Evolutionary conservation across 2,329 filamentous ascomycete species (phyloP).

Genomic region (Ophiocordyceps camponoti-saundersi): DNA sequence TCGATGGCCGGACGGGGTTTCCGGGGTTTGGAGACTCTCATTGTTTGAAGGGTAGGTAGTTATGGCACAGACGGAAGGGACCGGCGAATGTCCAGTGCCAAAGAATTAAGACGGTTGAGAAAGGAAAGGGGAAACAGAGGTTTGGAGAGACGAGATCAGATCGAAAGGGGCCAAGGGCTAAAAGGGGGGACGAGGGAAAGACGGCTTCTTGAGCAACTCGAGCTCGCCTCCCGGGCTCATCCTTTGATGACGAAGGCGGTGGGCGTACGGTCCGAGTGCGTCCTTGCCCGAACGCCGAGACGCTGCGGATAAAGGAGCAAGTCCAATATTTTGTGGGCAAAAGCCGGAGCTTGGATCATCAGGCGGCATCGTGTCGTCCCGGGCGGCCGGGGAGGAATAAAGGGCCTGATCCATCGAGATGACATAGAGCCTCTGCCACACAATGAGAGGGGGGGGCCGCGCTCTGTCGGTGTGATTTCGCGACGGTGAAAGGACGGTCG

Average conservation of each 20-base stretch:
- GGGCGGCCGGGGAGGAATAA: neutral
- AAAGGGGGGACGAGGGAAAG: neutral
- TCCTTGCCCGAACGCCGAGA: neutral
- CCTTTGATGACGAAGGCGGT: neutral
- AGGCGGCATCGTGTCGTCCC: neutral
- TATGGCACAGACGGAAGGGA: too few relatives aligned
- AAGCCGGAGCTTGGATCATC: neutral
- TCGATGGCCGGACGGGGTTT: slow-evolving; percentile 1
- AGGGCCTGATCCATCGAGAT: neutral
- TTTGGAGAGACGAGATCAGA: neutral
- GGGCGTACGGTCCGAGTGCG: neutral
- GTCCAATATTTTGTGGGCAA: neutral
- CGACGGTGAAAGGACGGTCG: neutral
- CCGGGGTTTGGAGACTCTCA: neutral
- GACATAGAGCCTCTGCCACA: neutral
- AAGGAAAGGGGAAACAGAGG: neutral
- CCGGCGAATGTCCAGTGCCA: too few relatives aligned
- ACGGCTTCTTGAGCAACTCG: neutral
- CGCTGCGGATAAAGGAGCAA: neutral
- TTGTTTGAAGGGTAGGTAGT: neutral
- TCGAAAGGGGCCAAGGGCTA: neutral
- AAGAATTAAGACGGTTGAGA: neutral
- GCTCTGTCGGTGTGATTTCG: too few relatives aligned
- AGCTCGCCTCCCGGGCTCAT: neutral
- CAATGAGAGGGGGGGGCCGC: neutral